Conservation (phyloP, 495 filamentous ascomycete genomes). For the Staphylotrichum longicolle region DNA sequence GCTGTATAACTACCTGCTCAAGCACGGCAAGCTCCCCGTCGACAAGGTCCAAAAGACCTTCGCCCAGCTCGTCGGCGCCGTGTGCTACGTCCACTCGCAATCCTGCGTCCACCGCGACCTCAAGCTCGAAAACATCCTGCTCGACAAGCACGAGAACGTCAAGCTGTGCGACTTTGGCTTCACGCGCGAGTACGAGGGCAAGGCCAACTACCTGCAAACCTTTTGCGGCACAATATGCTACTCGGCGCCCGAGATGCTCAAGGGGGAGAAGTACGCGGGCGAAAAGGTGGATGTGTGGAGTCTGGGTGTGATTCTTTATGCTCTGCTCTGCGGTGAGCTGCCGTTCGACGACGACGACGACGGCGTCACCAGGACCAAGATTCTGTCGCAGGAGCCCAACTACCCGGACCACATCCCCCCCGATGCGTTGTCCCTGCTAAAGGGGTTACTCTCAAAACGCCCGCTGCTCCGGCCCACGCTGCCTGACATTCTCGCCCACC, state of each 20-base stretch:
- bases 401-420: slow-evolving; percentile 77
- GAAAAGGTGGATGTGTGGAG: slow-evolving; percentile 99
- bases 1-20: slow-evolving; percentile 90
- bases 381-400: slow-evolving; percentile 76
- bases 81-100: slow-evolving; percentile 91
- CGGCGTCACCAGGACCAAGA: slow-evolving; percentile 75
- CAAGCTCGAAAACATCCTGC: slow-evolving; percentile 94
- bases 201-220: slow-evolving; percentile 91
- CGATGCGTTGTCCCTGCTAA: slow-evolving; percentile 73
- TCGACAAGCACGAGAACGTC: slow-evolving; percentile 96
- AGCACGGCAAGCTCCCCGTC: slow-evolving; percentile 76
- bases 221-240: slow-evolving; percentile 98
- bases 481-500: slow-evolving; percentile 83
- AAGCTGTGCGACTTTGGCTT: slow-evolving; percentile 99
- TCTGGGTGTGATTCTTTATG: slow-evolving; percentile 92
- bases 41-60: slow-evolving; percentile 95
- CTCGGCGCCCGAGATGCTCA: slow-evolving; percentile 96
- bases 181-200: slow-evolving; percentile 94
- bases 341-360: slow-evolving; percentile 97
- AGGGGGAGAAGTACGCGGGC: slow-evolving; percentile 95
- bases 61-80: slow-evolving; percentile 91
- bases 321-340: slow-evolving; percentile 85
- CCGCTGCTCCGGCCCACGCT: slow-evolving; percentile 80
- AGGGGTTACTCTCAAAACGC: slow-evolving; percentile 78
- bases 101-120: slow-evolving; percentile 95